Percentiles rank a stretch among this genome's conserved stretches.
phyloP scores from a whole-genome alignment of 345 rosid species.

The Eutrema heterophyllum region DNA sequence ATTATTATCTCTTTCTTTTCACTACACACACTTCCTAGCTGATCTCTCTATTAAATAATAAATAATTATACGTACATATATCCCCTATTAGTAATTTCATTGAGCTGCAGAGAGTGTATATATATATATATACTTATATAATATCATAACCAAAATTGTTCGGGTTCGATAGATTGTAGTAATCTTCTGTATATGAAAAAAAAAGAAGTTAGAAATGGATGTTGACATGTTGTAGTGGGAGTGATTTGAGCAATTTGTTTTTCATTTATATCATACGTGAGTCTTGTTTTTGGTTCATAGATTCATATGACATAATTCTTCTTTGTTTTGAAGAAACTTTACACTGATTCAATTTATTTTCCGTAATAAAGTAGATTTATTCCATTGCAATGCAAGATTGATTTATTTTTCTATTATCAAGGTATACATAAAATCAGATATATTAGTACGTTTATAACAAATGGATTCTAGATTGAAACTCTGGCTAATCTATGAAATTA shows the following conservation, averaged over 20 bases:
- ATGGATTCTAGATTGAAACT: background rate
- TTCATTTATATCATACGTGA: background rate
- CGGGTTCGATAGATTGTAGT: background rate
- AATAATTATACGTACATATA: background rate
- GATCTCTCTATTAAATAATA: background rate
- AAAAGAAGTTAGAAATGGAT: background rate
- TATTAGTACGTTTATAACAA: background rate
- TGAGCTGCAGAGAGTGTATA: background rate
- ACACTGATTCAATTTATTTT: background rate
- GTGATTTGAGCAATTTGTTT: background rate
- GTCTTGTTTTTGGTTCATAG: background rate
- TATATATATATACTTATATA: background rate
- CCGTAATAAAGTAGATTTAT: background rate
- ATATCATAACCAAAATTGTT: background rate
- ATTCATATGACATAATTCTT: background rate
- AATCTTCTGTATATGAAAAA: background rate
- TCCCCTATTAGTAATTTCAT: background rate
- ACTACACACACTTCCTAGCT: slow-evolving; percentile 4
- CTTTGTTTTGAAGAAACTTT: background rate
- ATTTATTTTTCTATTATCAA: background rate
- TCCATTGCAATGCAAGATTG: background rate
- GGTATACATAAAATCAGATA: background rate
- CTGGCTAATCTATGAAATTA: background rate
- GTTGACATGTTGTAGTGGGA: background rate
- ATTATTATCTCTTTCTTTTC: background rate